These are phyloP conservation scores for Pleurotus djamor DNA, from an alignment of 768 basidiomycete species.

Conservation along the genomic window DNA sequence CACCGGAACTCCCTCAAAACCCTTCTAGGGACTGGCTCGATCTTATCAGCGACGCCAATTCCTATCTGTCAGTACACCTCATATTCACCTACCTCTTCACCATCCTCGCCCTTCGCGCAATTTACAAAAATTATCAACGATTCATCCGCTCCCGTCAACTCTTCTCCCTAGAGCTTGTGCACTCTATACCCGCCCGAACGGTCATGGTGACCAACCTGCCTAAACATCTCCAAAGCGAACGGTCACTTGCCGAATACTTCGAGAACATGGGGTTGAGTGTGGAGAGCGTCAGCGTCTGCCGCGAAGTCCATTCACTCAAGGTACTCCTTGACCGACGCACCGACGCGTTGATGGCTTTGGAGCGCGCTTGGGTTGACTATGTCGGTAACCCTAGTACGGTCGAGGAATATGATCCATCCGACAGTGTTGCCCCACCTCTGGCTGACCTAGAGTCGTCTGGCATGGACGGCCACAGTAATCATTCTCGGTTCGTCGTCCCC, in stretches of 20 bases:
- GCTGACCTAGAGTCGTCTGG: slow-evolving; percentile 50
- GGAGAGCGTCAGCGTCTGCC: slow-evolving; percentile 88
- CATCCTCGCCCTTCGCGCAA: slow-evolving; percentile 77
- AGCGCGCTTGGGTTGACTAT: slow-evolving; percentile 85
- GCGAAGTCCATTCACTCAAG: slow-evolving; percentile 77
- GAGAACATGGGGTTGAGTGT: slow-evolving; percentile 85
- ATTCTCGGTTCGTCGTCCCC: slow-evolving; percentile 62
- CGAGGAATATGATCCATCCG: slow-evolving; percentile 77
- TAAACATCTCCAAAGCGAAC: slow-evolving; percentile 79
- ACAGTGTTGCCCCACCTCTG: slow-evolving; percentile 41
- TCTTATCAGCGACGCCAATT: slow-evolving; percentile 86
- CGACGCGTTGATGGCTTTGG: slow-evolving; percentile 73
- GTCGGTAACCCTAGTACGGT: slow-evolving; percentile 93
- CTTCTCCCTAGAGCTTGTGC: slow-evolving; percentile 92
- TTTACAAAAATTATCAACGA: slow-evolving; percentile 85
- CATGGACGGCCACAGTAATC: slow-evolving; percentile 44
- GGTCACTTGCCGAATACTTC: slow-evolving; percentile 88
- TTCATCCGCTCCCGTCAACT: slow-evolving; percentile 91
- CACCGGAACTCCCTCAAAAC: slow-evolving; percentile 28
- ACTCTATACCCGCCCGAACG: slow-evolving; percentile 92
- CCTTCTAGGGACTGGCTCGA: slow-evolving; percentile 72
- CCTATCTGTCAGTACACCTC: slow-evolving; percentile 86
- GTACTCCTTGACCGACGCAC: slow-evolving; percentile 78
- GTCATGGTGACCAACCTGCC: slow-evolving; percentile 88
- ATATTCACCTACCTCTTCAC: slow-evolving; percentile 96